Base-by-base conservation (phyloP, 257 asterid genomes). In the Lithospermum erythrorhizon region DNA sequence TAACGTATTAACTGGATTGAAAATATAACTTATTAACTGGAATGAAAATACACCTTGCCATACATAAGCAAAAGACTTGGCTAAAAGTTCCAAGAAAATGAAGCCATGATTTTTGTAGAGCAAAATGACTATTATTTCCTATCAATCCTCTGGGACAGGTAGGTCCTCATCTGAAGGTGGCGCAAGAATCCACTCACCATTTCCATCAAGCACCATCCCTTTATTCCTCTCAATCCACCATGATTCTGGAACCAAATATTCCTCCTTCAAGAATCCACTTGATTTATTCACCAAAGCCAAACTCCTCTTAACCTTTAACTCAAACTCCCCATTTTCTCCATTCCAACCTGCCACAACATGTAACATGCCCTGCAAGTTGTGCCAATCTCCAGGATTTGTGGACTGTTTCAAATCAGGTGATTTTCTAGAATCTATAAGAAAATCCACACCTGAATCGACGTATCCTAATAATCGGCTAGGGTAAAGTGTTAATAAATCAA, bases 171-270 rank as follows among this genome's bases (percentile, higher is more conserved):
- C 86, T 0, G 67, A 49, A 11, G 86, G 82, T 24, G 87, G 72
- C 9, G 76, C 78, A 80, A 85, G 58, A 75, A 75, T 27, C 97
- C 96, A 87, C 11, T 85, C 94, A 9, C 87, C 94, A 29, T 69
- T 61, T 18, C 72, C 80, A 56, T 73, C 86, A 9, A 51, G 61
- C 41, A 79, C 70, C 77, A 90, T 13, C 51, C 98, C 96, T 66
- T 68, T 87, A 25, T 90, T 90, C 87, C 83, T 90, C 83, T 90
- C 98, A 48, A 83, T 27, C 95, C 98, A 90, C 98, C 96, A 90
- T 1, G 91, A 80, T 8, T 81, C 87, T 0, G 95, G 98, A 72
- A 85, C 69, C 83, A 90, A 41, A 55, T 65, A 80, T 70, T 90
- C 95, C 8, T 85, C 94, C 16, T 82, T 87, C 80, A 90, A 62